These are phyloP conservation scores for Cucurbita maxima DNA, from an alignment of 306 rosid genomes.

Conservation along the genomic window DNA sequence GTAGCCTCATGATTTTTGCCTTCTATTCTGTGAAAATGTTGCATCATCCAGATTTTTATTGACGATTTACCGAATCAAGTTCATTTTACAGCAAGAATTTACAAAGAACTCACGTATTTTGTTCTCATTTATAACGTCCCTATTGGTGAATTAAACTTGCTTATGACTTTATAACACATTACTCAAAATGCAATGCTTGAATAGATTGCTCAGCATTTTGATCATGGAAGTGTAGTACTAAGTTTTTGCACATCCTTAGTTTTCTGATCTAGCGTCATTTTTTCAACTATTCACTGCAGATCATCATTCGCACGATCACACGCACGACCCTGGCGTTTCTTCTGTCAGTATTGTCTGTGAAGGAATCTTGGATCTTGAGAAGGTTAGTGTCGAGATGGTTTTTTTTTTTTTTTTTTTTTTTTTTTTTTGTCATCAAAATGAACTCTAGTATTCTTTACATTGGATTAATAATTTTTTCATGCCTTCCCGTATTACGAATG, in stretches of 20 bases:
- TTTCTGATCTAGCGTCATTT: neutral
- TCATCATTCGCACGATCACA: slow-evolving; percentile 72
- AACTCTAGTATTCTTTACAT: neutral
- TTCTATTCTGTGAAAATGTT: neutral
- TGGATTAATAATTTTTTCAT: neutral
- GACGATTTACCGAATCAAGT: neutral
- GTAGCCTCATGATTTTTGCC: neutral
- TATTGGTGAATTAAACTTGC: neutral
- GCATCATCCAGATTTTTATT: neutral
- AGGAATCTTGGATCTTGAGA: slow-evolving; percentile 93
- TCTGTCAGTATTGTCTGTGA: slow-evolving; percentile 94
- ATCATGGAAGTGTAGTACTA: neutral
- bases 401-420: neutral
- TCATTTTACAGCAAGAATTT: neutral
- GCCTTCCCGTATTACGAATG: neutral
- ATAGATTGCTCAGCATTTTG: neutral
- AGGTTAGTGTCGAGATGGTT: slow-evolving; percentile 29
- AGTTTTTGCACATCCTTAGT: neutral
- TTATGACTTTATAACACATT: neutral
- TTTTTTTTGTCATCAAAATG: neutral
- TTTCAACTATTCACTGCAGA: slow-evolving; percentile 30
- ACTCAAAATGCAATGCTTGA: neutral
- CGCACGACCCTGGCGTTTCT: slow-evolving; percentile 86
- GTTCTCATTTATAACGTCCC: neutral
- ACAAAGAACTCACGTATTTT: neutral